Evolutionary conservation across 257 asterid species (phyloP), one percentile per base, ranked within the genome.

Genomic region (Primulina tabacum): DNA sequence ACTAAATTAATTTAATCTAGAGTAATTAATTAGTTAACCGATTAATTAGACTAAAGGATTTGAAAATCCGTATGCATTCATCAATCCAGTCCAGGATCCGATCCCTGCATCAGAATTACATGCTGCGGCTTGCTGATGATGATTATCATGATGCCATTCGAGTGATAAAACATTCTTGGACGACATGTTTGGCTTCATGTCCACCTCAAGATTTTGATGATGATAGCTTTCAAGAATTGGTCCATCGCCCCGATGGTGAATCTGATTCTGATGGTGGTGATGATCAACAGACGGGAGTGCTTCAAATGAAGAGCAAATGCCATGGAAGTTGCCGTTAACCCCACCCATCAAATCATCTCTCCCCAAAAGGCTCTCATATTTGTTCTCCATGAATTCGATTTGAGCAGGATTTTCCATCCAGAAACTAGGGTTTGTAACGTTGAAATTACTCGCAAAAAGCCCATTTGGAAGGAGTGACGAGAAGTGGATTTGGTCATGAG

Each of bases 11-110:
- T 21, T 38, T 11, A 65, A 1, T 58, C 12, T 18, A 21, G n/a
- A 12, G 16, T 37, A 3, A 6, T 29, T 21, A 21, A 21, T 21
- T 21, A 21, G 24, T 21, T 21, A 21, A 21, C 24, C 24, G 24
- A 21, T 21, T 29, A 38, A 65, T 73, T 63, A 83, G 72, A 81
- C 84, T 64, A 81, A 77, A 0, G 83, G 84, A 52, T 84, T 81
- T 21, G 62, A 58, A 58, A 33, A 58, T 58, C 62, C 62, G 21
- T 58, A 58, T 4, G 32, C 62, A 28, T 58, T 58, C 62, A 58
- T 20, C 33, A 58, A 58, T 28, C 62, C 62, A 3, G 33, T 58
- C 62, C 62, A 58, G 62, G 62, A 58, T 58, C 62, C 62, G 8
- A 58, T 21, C 29, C 32, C 29, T 2, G 17, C 33, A 58, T 18